Evolutionary conservation across 2,329 filamentous ascomycete species (phyloP).

Genomic region (Fusarium begoniae): DNA sequence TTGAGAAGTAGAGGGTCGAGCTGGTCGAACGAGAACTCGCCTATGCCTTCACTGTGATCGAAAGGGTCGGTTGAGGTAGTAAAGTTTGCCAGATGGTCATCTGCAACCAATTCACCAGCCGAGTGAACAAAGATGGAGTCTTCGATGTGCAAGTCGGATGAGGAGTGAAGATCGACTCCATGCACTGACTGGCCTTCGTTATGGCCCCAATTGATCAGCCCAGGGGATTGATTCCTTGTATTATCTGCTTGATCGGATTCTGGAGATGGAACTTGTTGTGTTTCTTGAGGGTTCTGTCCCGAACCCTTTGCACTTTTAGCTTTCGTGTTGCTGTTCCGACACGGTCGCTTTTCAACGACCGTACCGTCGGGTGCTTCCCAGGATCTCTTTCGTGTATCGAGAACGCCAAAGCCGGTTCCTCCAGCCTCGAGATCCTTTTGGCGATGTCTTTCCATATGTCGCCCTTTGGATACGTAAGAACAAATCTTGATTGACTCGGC

Average conservation of each 20-base stretch:
- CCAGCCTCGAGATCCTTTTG: conserved; percentile 66
- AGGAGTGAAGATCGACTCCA: background rate
- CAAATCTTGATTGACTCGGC: background rate
- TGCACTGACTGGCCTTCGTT: background rate
- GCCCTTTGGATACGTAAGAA: conserved; percentile 51
- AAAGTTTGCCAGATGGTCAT: background rate
- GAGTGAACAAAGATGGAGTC: conserved; percentile 4
- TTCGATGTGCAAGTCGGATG: background rate
- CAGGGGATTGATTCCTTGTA: background rate
- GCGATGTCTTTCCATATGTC: conserved; percentile 64
- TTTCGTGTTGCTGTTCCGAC: conserved; percentile 1
- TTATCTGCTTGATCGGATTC: background rate
- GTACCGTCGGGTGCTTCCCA: conserved; percentile 64
- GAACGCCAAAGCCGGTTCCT: conserved; percentile 57
- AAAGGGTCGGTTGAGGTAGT: background rate
- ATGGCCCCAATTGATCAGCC: background rate
- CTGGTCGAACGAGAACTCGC: background rate
- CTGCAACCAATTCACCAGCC: background rate
- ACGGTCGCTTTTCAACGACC: conserved; percentile 56
- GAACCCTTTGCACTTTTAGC: conserved; percentile 12
- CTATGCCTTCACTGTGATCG: background rate
- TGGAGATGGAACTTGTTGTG: background rate
- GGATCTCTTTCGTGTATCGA: conserved; percentile 64
- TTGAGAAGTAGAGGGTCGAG: background rate
- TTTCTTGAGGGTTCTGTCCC: background rate